Evolutionary conservation across 2,329 filamentous ascomycete genomes (phyloP).

Genomic region (Aspergillus amoenus): DNA sequence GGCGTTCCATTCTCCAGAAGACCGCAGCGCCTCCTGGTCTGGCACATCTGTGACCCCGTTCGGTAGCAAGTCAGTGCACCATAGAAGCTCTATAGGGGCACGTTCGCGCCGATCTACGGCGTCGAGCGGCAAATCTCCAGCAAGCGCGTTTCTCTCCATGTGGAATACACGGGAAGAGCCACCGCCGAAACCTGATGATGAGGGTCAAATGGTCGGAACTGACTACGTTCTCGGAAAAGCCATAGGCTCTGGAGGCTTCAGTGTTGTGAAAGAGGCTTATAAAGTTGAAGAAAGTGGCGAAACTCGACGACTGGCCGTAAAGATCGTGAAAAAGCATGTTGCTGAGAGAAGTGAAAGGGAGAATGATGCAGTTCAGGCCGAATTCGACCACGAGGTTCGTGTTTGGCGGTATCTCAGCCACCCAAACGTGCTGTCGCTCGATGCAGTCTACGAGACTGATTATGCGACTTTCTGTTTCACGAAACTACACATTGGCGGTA

Average conservation of each 20-base stretch:
- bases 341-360: conserved; percentile 56
- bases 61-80: conserved; percentile 36
- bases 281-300: conserved; percentile 58
- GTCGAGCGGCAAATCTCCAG: conserved; percentile 57
- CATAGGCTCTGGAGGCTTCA: conserved; percentile 66
- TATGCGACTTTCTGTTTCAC: conserved; percentile 71
- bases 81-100: conserved; percentile 34
- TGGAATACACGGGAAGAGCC: conserved; percentile 46
- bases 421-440: conserved; percentile 60
- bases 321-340: conserved; percentile 64
- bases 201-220: conserved; percentile 65
- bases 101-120: conserved; percentile 50
- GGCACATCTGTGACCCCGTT: conserved; percentile 29
- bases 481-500: conserved; percentile 62
- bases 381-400: conserved; percentile 68
- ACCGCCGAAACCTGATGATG: conserved; percentile 59
- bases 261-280: conserved; percentile 65
- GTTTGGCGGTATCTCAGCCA: conserved; percentile 67
- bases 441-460: conserved; percentile 65
- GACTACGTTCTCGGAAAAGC: conserved; percentile 68
- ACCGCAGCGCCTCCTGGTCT: conserved; percentile 41
- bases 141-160: conserved; percentile 58
- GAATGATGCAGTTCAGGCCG: conserved; percentile 64
- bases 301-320: conserved; percentile 59
- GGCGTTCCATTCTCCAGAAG: conserved; percentile 39